Evolutionary conservation across 2,329 filamentous ascomycete genomes (phyloP).

Genomic region (Pyrenochaeta sp.): DNA sequence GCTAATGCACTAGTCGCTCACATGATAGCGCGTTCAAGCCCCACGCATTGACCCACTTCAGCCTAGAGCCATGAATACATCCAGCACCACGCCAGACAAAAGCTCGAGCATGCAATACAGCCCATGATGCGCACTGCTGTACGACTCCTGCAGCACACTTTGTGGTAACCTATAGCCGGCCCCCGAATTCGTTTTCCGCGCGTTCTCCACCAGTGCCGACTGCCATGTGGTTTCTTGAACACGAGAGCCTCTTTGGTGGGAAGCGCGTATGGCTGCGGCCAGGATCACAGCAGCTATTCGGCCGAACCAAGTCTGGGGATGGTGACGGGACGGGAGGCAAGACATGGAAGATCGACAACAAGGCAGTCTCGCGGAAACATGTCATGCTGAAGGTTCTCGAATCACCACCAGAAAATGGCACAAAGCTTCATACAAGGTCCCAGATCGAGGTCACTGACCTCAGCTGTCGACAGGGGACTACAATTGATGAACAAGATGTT

Average conservation of each 20-base stretch:
- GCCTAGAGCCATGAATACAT: conserved; percentile 7
- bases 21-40: conserved; percentile 9
- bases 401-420: conserved; percentile 72
- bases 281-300: conserved; percentile 85
- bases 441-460: conserved; percentile 77
- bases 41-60: conserved; percentile 8
- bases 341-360: conserved; percentile 72
- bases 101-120: not conserved
- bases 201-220: not conserved
- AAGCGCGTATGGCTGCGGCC: conserved; percentile 85
- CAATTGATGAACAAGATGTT: conserved; percentile 72
- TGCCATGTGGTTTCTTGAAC: conserved; percentile 64
- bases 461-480: conserved; percentile 82
- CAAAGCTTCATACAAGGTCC: conserved; percentile 71
- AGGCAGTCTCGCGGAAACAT: conserved; percentile 89
- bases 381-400: conserved; percentile 76
- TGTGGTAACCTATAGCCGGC: not conserved
- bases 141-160: not conserved
- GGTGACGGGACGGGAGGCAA: conserved; percentile 43
- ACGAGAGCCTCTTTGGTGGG: conserved; percentile 63
- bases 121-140: not conserved
- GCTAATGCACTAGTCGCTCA: not conserved
- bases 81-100: not conserved
- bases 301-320: conserved; percentile 74
- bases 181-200: not conserved